phyloP scores from a whole-genome alignment of 768 basidiomycete genomes.

The Leccinellum rugosiceps region DNA sequence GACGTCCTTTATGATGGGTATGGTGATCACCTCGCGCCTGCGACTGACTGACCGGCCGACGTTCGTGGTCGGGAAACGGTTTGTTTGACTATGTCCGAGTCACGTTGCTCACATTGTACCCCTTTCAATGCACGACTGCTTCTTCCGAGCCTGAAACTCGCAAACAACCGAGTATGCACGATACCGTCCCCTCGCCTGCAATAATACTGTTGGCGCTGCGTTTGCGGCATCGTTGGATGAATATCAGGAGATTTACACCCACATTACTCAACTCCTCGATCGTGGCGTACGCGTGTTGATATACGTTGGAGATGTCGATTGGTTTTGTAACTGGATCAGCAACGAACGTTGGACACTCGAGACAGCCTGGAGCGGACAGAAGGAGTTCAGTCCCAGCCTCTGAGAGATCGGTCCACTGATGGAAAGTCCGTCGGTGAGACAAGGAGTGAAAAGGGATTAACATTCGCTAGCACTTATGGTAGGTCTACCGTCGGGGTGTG shows the following conservation, averaged over 20 bases:
- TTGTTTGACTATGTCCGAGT: slow-evolving; percentile 39
- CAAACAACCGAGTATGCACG: slow-evolving; percentile 55
- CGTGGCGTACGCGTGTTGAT: slow-evolving; percentile 67
- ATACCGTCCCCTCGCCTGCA: slow-evolving; percentile 34
- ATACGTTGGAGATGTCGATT: slow-evolving; percentile 68
- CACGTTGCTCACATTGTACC: slow-evolving; percentile 35
- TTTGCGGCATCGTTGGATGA: slow-evolving; percentile 46
- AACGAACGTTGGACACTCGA: slow-evolving; percentile 72
- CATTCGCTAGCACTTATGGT: too few species aligned
- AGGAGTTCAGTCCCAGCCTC: slow-evolving; percentile 43
- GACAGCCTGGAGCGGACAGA: slow-evolving; percentile 63
- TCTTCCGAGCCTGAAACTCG: slow-evolving; percentile 56
- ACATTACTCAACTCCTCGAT: slow-evolving; percentile 54
- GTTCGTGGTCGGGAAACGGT: slow-evolving; percentile 37
- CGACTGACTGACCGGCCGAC: background rate
- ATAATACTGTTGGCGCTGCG: slow-evolving; percentile 38
- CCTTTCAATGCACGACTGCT: slow-evolving; percentile 50
- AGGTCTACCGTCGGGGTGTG: too few species aligned
- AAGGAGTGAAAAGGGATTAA: slow-evolving; percentile 53
- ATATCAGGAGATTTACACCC: slow-evolving; percentile 24
- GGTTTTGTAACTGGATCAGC: slow-evolving; percentile 73
- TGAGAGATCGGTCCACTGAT: slow-evolving; percentile 55
- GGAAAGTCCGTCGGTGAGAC: slow-evolving; percentile 47
- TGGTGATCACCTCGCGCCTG: background rate
- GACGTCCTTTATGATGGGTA: slow-evolving; percentile 39